phyloP scores from a whole-genome alignment of 306 rosid species.

The Dryas alaskensis region DNA sequence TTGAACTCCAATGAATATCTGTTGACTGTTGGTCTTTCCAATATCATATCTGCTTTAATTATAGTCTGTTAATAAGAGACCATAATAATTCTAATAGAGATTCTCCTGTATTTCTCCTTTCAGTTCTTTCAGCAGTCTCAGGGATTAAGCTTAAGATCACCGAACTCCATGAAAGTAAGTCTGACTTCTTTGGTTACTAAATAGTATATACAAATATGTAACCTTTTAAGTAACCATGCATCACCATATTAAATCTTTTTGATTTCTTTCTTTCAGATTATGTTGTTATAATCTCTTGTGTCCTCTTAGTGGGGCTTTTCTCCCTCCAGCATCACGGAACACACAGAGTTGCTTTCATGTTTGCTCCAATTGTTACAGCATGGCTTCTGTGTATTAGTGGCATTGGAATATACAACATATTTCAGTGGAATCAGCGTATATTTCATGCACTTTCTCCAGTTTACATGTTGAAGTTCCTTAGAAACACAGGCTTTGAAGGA shows the following conservation, averaged over 20 bases:
- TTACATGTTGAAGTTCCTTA: constrained; percentile 59
- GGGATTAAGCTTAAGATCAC: constrained; percentile 66
- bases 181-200: constrained; percentile 19
- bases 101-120: constrained; percentile 35
- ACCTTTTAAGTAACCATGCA: not conserved
- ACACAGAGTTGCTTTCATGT: constrained; percentile 68
- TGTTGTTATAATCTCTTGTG: constrained; percentile 56
- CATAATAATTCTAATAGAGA: not conserved
- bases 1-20: not conserved
- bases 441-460: constrained; percentile 57
- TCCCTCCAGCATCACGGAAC: constrained; percentile 79
- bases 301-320: constrained; percentile 67
- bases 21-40: not conserved
- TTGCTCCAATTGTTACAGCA: constrained; percentile 62
- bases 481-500: constrained; percentile 51
- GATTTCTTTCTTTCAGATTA: constrained; percentile 48
- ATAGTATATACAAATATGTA: not conserved
- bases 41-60: not conserved
- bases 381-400: constrained; percentile 67
- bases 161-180: constrained; percentile 77
- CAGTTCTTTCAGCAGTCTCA: constrained; percentile 92
- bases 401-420: constrained; percentile 62
- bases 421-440: constrained; percentile 57
- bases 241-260: constrained; percentile 21
- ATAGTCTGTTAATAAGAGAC: not conserved